Base-by-base conservation (phyloP, 352 stramenopile species). In the Phytophthora syringae region DNA sequence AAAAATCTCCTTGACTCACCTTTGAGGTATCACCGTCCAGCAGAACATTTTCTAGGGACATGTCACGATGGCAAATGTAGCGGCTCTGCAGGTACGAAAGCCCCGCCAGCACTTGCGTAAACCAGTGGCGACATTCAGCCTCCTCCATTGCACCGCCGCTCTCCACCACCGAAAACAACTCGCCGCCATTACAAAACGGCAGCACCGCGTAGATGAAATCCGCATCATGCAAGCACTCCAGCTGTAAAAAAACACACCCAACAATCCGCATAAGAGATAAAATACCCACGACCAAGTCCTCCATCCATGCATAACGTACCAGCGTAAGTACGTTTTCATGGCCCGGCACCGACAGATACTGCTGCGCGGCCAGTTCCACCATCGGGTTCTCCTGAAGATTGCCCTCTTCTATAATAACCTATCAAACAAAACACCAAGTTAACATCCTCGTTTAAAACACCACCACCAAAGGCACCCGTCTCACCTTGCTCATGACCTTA, bases 401-500 rank as follows among this genome's bases (percentile, higher is more conserved):
- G 2, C 86, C 86, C 67, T 92, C 84, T 52, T 92, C 78, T 73
- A 95, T 95, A 77, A 95, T 92, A 68, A 77, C 80, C 84, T 94
- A 68, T 32, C 27, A 59, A n/a, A 21, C 34, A 44, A 40, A 11
- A 12, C 32, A 30, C 45, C 15, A 40, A 39, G 18, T 45, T 20
- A 45, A n/a, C 9, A 3, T 12, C 13, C 39, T 6, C 39, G 16
- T 5, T 24, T n/a, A 45, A 10, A 7, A 20, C 39, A 45, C 16
- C 12, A 45, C 13, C 6, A 39, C 12, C 3, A 32, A 32, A 32
- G 27, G 13, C n/a, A 1, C 12, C 36, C 36, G 18, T 7, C 63
- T 22, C 37, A 93, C 85, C 80, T 93, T 93, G 76, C 86, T 95
- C 86, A 95, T 95, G 67, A 95, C 80, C 60, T 95, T 95, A 59